A percentile compares a stretch with the other conserved stretches of the same genome.
phyloP scores from a whole-genome alignment of 352 stramenopile species.

The Lagenidium sp. region DNA sequence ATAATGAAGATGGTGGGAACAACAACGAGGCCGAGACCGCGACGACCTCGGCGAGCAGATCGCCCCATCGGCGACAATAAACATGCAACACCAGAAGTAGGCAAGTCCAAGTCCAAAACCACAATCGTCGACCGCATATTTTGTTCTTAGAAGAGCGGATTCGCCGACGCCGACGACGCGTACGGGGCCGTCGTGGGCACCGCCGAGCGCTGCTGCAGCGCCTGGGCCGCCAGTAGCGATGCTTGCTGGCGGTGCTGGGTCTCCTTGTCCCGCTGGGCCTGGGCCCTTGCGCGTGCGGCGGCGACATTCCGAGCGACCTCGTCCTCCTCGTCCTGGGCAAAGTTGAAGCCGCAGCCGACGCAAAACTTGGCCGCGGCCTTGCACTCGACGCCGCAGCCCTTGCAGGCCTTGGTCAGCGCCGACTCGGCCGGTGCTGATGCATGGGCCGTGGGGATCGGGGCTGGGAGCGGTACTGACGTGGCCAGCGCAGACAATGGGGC shows the following conservation, averaged over 20 bases:
- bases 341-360: constrained; percentile 73
- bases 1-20: background rate
- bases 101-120: background rate
- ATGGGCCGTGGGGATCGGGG: constrained; percentile 54
- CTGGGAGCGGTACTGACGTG: constrained; percentile 29
- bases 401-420: constrained; percentile 46
- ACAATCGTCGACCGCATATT: background rate
- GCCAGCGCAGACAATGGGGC: constrained; percentile 21
- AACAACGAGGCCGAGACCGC: constrained; percentile 7
- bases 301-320: constrained; percentile 72
- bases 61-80: too few relatives aligned
- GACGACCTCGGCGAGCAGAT: too few relatives aligned
- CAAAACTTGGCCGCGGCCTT: constrained; percentile 78
- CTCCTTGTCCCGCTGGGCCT: constrained; percentile 41
- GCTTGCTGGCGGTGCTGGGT: constrained; percentile 55
- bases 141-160: background rate
- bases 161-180: background rate
- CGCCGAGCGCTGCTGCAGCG: constrained; percentile 8
- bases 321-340: constrained; percentile 63
- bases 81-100: constrained; percentile 1
- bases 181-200: too few relatives aligned
- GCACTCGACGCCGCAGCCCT: constrained; percentile 55
- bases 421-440: too few relatives aligned
- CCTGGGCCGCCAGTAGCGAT: constrained; percentile 58
- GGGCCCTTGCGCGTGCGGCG: constrained; percentile 34